Conservation (phyloP, 208 protist genomes). For the Wallacemonas sp. region DNA sequence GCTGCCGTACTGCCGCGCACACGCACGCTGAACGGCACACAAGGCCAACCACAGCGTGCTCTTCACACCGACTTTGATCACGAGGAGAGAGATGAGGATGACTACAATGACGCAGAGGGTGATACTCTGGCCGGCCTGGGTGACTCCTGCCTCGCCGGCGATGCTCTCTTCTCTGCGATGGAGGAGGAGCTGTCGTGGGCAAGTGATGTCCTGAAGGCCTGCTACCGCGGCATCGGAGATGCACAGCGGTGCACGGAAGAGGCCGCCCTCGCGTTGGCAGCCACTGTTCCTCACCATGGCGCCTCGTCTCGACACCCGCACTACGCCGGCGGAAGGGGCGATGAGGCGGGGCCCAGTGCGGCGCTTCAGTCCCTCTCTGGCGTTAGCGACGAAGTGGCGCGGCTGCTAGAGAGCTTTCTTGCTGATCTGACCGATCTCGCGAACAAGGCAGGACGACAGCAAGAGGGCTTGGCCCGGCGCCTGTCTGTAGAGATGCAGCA, state of each 20-base stretch:
- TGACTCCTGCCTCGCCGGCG: background rate
- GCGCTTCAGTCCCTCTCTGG: conserved; percentile 2
- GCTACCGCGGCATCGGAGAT: conserved; percentile 33
- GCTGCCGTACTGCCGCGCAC: background rate
- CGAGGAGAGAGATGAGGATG: too few relatives aligned
- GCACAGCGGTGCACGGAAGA: conserved; percentile 19
- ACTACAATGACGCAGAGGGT: background rate
- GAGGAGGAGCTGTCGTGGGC: conserved; percentile 47
- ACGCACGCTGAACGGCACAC: background rate
- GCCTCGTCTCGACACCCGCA: background rate
- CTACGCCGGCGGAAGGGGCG: too few relatives aligned
- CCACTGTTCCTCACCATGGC: background rate
- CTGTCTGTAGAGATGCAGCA: conserved; percentile 54
- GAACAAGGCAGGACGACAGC: conserved; percentile 23
- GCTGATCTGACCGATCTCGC: conserved; percentile 33
- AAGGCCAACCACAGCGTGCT: background rate
- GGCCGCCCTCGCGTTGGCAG: conserved; percentile 4
- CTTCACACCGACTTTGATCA: too few relatives aligned
- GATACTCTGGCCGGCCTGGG: background rate
- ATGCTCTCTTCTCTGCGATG: conserved; percentile 9
- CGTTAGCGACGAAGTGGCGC: conserved; percentile 33
- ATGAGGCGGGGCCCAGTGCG: too few relatives aligned
- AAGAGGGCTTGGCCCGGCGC: conserved; percentile 51
- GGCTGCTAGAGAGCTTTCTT: conserved; percentile 42
- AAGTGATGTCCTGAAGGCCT: conserved; percentile 70